Base-by-base conservation (phyloP, 2,329 filamentous ascomycete genomes). In the Didymella lethalis region DNA sequence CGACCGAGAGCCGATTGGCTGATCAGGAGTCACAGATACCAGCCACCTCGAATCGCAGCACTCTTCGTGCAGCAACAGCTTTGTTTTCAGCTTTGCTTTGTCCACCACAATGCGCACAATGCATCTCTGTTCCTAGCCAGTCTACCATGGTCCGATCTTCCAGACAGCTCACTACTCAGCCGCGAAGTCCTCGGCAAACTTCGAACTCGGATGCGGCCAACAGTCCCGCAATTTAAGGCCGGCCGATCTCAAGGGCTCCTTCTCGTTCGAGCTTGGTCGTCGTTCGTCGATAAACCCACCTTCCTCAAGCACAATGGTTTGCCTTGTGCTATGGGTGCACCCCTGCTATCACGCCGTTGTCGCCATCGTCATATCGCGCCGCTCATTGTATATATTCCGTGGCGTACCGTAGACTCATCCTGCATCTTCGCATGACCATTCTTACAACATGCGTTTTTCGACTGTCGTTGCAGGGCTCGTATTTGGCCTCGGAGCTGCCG, bases 391-490 rank as follows among this genome's bases (percentile, higher is more conserved):
- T 62, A 41, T 56, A 59, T 32, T 44, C 26, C 43, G 31, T 34
- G 34, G 40, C 36, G 20, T 50, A 53, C 46, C 51, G 20, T 43
- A 29, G 38, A 23, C 28, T 18, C 26, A 4, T 46, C 3, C n/a
- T 44, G 41, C 56, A 50, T 59, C 45, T 59, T 56, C 58, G 56
- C 54, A 48, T 51, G 51, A 40, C 38, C 57, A 32, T 46, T 56
- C 51, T 48, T 44, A 47, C 60, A 41, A 20, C 48, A 75, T 75
- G 72, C 71, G 65, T 62, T 63, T 73, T 57, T 65, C 65, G 32
- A 55, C 63, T 59, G 57, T 63, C 44, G 54, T 68, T 41, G 57
- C 63, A 46, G 64, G 62, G 29, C 59, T 73, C 26, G 49, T 74
- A 25, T 66, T 70, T 14, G 64, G 66, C 51, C 65, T 75, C 10